Base-by-base conservation (phyloP, 2,329 filamentous ascomycete species). In the Cytospora chrysosperma region DNA sequence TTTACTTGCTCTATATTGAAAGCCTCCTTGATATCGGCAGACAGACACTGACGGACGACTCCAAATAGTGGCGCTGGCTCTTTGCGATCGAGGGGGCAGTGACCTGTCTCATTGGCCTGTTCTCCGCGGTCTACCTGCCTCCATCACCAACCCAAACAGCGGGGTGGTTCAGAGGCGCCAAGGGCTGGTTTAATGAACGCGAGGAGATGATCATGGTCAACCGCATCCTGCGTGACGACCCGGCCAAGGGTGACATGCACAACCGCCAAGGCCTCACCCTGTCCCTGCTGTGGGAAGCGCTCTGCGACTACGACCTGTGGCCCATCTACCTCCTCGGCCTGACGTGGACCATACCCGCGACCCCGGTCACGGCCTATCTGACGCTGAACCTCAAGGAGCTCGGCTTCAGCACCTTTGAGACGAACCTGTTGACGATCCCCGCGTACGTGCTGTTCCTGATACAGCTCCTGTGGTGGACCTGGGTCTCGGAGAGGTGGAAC, bases 201-300 rank as follows among this genome's bases (percentile, higher is more conserved):
- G 85, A 88, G 69, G 85, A 88, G 69, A 84, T 84, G 67, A 86
- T 87, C 67, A 82, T 88, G 79, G 83, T 87, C 17, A 87, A 86
- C 67, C 80, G 85, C 4, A 77, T 87, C 43, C 61, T 72, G 21
- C 67, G 69, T 2, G 70, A 71, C n/a, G 70, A 71, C 49, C 69
- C 70, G 7, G 58, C 58, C 21, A 67, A 67, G 59, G 65, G 65
- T 26, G 65, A 62, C 21, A 67, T 67, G 65, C 65, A 67, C 59
- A 67, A 86, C 56, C 62, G 65, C 3, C 65, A 67, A 40, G 65
- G 65, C 6, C 62, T 67, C 19, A 67, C 65, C 15, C 65, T 59
- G 8, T 21, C 13, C 2, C 62, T 67, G 8, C 63, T 68, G 12
- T 67, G 67, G 67, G 62, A 67, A 13, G 61, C 65, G 17, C 49